Percentiles rank a stretch among this genome's conserved stretches.
Evolutionary conservation across 495 filamentous ascomycete genomes (phyloP).

Genomic region (Daldinia childiae): DNA sequence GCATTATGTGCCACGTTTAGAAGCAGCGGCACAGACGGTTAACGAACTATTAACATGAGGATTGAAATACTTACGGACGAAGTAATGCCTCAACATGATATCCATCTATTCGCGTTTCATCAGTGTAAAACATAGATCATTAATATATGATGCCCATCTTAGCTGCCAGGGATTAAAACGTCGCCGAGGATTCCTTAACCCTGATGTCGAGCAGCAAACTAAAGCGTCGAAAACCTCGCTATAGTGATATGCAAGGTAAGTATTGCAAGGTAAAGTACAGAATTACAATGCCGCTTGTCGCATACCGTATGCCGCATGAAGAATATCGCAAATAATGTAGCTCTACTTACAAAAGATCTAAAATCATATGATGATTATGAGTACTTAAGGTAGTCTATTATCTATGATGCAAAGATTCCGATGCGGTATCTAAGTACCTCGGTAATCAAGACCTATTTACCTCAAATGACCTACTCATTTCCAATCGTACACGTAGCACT

Average conservation of each 20-base stretch:
- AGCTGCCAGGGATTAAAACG: neutral
- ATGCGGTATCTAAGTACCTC: neutral
- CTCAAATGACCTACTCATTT: neutral
- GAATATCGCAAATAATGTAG: neutral
- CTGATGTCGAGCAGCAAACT: neutral
- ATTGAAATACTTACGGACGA: slow-evolving; percentile 14
- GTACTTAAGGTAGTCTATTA: too few species aligned
- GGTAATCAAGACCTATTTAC: neutral
- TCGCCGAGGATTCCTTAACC: neutral
- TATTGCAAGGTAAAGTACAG: too few species aligned
- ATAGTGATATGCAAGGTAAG: neutral
- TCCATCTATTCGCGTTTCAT: slow-evolving; percentile 28
- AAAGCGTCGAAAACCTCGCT: neutral
- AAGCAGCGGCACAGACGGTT: slow-evolving; percentile 93
- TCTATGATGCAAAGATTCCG: too few species aligned
- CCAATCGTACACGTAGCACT: neutral
- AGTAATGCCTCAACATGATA: slow-evolving; percentile 35
- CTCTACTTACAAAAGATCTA: too few species aligned
- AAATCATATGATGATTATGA: neutral
- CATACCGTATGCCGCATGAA: neutral
- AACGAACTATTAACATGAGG: neutral
- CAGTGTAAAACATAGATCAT: slow-evolving; percentile 8
- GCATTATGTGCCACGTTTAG: slow-evolving; percentile 92
- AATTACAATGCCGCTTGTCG: neutral
- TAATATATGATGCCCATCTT: slow-evolving; percentile 2